Conservation (phyloP, 2,329 filamentous ascomycete genomes). For the Nannizziopsis barbatae region DNA sequence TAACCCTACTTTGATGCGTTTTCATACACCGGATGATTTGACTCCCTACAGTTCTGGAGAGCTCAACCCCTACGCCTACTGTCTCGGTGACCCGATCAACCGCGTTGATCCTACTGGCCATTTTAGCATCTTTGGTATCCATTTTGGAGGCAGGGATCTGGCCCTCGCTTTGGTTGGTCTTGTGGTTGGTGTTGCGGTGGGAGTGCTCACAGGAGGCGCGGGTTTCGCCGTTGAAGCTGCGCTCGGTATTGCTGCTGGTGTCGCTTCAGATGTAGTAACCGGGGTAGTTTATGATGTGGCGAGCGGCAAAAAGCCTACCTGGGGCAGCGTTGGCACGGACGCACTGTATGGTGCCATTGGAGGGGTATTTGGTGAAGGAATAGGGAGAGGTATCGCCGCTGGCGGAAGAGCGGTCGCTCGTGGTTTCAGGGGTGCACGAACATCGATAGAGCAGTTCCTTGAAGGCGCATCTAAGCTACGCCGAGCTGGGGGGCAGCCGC, state of each 20-base stretch:
- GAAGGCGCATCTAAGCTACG: too few relatives aligned
- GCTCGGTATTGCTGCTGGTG: conserved; percentile 3
- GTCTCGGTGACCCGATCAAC: conserved; percentile 16
- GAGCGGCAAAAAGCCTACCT: conserved; percentile 1
- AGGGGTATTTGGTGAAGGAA: background rate
- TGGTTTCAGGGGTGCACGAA: too few relatives aligned
- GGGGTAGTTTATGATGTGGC: conserved; percentile 1
- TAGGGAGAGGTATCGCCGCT: too few relatives aligned
- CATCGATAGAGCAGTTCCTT: too few relatives aligned
- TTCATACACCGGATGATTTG: conserved; percentile 13
- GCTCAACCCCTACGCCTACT: conserved; percentile 16
- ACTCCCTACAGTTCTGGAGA: conserved; percentile 16
- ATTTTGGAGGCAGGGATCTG: conserved; percentile 2
- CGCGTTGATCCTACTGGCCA: conserved; percentile 15
- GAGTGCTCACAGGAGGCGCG: conserved; percentile 1
- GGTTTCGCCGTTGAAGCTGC: conserved; percentile 1
- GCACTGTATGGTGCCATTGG: conserved; percentile 5
- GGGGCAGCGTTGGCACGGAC: conserved; percentile 3
- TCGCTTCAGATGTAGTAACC: conserved; percentile 3
- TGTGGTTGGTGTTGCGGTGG: background rate
- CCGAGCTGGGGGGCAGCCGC: too few relatives aligned
- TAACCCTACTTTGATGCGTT: conserved; percentile 14
- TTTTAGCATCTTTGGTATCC: conserved; percentile 10
- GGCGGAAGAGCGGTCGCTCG: too few relatives aligned
- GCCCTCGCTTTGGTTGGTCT: background rate